Conservation (phyloP, 768 basidiomycete species). For the Amanita rimosa region DNA sequence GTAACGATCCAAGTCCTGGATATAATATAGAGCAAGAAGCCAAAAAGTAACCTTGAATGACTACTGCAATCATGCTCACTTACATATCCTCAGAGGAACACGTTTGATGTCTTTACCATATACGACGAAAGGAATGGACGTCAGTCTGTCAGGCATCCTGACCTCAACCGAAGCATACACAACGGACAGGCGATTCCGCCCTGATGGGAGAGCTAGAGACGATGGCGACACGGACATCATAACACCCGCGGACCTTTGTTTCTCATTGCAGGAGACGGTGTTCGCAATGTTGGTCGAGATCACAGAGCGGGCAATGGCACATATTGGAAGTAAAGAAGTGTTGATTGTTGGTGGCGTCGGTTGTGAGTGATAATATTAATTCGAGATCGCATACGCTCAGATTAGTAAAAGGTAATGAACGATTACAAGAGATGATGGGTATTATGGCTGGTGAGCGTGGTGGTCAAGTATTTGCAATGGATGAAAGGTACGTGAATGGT, state of each 20-base stretch:
- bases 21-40: conserved; percentile 97
- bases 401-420: conserved; percentile 59
- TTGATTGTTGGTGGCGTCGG: conserved; percentile 99
- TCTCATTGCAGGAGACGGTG: conserved; percentile 92
- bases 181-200: conserved; percentile 70
- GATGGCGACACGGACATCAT: conserved; percentile 55
- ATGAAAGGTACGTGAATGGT: conserved; percentile 66
- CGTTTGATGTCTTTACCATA: conserved; percentile 81
- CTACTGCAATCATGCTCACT: not conserved
- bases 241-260: conserved; percentile 94
- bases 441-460: conserved; percentile 89
- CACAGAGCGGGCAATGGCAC: conserved; percentile 98
- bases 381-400: not conserved
- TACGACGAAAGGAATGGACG: conserved; percentile 97
- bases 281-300: conserved; percentile 99
- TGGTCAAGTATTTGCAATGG: conserved; percentile 88
- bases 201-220: conserved; percentile 25
- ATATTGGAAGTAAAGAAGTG: conserved; percentile 92
- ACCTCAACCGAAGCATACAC: conserved; percentile 85
- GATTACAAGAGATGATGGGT: conserved; percentile 98
- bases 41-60: conserved; percentile 51
- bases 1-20: conserved; percentile 93
- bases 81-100: conserved; percentile 49
- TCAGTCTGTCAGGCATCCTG: conserved; percentile 91
- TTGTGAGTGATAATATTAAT: conserved; percentile 44